phyloP scores from a whole-genome alignment of 2,329 filamentous ascomycete genomes.

The Fusarium sp. region DNA sequence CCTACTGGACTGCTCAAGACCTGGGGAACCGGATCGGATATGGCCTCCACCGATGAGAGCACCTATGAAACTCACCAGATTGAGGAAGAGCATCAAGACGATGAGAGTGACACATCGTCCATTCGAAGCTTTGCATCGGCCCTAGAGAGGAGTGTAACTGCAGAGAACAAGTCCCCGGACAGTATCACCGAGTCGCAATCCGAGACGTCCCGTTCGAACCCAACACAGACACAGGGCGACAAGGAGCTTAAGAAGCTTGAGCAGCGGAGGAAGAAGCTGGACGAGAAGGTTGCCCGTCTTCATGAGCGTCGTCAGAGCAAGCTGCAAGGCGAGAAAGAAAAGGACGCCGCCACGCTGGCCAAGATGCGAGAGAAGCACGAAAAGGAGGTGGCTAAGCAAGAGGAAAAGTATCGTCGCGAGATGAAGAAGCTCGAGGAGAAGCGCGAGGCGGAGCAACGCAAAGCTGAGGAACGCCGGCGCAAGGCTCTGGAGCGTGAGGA shows the following conservation, averaged over 20 bases:
- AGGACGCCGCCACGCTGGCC: conserved; percentile 63
- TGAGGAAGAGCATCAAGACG: conserved; percentile 42
- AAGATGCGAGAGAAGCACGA: conserved; percentile 74
- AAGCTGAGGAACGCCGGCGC: conserved; percentile 63
- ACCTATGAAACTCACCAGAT: conserved; percentile 36
- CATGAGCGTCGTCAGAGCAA: conserved; percentile 61
- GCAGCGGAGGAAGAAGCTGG: conserved; percentile 69
- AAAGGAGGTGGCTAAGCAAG: conserved; percentile 72
- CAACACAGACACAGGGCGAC: conserved; percentile 54
- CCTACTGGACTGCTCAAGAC: conserved; percentile 51
- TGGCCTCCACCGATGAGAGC: conserved; percentile 44
- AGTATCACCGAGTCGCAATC: conserved; percentile 49
- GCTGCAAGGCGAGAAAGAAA: conserved; percentile 60
- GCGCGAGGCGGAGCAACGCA: conserved; percentile 71
- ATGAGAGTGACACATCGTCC: conserved; percentile 59
- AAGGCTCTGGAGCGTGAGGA: conserved; percentile 68
- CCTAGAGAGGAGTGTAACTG: conserved; percentile 51
- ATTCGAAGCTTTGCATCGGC: conserved; percentile 64
- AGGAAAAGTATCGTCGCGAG: conserved; percentile 74
- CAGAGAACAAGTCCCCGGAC: conserved; percentile 44
- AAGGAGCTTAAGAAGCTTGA: conserved; percentile 75
- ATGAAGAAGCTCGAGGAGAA: conserved; percentile 73
- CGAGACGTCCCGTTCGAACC: conserved; percentile 53
- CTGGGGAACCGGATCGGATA: conserved; percentile 44
- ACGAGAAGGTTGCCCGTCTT: conserved; percentile 71